Evolutionary conservation across 2,329 filamentous ascomycete genomes (phyloP).

Genomic region (Moelleriella libera): DNA sequence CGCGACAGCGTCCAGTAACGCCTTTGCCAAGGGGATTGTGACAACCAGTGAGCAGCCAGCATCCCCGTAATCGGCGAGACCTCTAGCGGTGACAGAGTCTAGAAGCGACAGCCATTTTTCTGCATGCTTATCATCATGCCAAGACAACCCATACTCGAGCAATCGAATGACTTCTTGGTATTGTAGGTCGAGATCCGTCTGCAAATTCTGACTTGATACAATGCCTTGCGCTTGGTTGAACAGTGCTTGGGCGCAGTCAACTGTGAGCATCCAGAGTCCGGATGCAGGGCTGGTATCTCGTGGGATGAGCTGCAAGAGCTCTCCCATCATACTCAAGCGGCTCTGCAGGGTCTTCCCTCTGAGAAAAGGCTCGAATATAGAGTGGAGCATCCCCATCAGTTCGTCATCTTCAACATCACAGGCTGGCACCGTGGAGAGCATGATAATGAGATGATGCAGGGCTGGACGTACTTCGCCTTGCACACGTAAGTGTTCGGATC

Average conservation of each 20-base stretch:
- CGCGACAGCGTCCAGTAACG: conserved; percentile 22
- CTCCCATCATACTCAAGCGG: conserved; percentile 31
- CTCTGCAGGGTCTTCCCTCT: conserved; percentile 28
- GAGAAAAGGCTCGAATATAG: conserved; percentile 46
- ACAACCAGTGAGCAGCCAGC: conserved; percentile 50
- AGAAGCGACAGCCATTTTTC: conserved; percentile 41
- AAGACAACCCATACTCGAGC: conserved; percentile 44
- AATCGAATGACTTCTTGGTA: conserved; percentile 58
- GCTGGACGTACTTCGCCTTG: conserved; percentile 38
- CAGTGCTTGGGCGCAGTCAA: conserved; percentile 28
- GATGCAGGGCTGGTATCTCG: conserved; percentile 25
- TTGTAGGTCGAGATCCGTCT: conserved; percentile 45
- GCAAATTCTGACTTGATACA: conserved; percentile 4
- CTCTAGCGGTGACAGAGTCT: conserved; percentile 37
- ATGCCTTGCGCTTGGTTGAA: conserved; percentile 17
- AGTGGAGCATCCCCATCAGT: conserved; percentile 29
- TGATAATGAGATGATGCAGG: conserved; percentile 49
- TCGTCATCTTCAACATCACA: conserved; percentile 32
- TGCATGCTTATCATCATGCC: conserved; percentile 31
- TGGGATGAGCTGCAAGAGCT: conserved; percentile 36
- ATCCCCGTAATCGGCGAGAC: conserved; percentile 51
- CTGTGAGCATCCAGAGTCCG: conserved; percentile 36
- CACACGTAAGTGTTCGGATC: conserved; percentile 31
- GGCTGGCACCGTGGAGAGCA: conserved; percentile 38
- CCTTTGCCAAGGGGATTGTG: conserved; percentile 56